Base-by-base conservation (phyloP, 225 moss, liverwort and hornwort genomes). In the Marchantia paleacea region DNA sequence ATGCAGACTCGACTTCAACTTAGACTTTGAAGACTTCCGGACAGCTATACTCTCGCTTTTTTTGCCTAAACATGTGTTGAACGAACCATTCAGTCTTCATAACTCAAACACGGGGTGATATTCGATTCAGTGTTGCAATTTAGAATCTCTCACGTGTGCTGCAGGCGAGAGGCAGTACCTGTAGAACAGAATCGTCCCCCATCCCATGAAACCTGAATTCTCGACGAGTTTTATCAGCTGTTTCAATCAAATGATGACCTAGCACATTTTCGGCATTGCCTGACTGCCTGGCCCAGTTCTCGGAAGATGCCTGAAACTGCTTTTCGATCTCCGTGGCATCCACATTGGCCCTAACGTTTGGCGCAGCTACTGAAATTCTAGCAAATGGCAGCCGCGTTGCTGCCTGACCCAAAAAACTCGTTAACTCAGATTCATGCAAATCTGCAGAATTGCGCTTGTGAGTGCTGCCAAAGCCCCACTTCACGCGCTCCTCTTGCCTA, bases 171-270 rank as follows among this genome's bases (percentile, higher is more conserved):
- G 16, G 2, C 31, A 15, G 0, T 73, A 96, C 96, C 94, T 92
- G 90, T 78, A 94, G 83, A 81, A 75, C 81, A 30, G 91, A 82
- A 55, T 88, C 82, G 25, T 85, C 85, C 47, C 82, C 90, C n/a
- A 68, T 60, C 53, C 85, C 86, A 22, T 72, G 49, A 48, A 93
- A 92, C 30, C 85, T 87, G 78, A 87, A 94, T 81, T 95, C 89
- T 7, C 95, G 89, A 15, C 87, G 86, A 70, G 88, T 82, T 30
- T 93, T 94, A 70, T 99, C 97, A 52, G 95, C 85, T n/a, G 88
- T 87, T 81, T 99, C 97, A 85, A 91, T 88, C 97, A 95, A 95
- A 10, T 75, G 69, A 30, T 79, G 79, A 47, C 25, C n/a, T 24
- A 70, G 39, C 28, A 58, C 70, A 63, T 62, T 82, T 48, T 79